Evolutionary conservation across 306 rosid species (phyloP), one percentile per base, ranked within the genome.

Genomic region (Vigna reflexopilosa): DNA sequence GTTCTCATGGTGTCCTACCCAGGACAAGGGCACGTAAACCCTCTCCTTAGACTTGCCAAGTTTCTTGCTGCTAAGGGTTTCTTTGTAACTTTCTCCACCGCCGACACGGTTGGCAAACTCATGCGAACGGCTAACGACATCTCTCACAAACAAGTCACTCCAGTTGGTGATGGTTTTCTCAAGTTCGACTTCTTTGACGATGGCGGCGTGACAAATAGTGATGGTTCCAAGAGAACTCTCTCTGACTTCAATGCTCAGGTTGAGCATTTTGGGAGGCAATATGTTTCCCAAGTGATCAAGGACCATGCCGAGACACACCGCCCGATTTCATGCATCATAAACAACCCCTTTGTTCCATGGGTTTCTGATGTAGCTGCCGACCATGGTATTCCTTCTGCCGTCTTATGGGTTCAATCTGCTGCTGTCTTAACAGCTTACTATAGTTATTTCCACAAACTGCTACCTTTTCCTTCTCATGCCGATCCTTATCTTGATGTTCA

Each of bases 11-110:
- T 92, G 9, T 90, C 91, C 0, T 90, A 75, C 75, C 89, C 94
- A 0, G 95, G 75, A 47, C 97, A 92, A 63, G 97, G 97, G n/a
- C 97, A 92, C 79, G 81, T 92, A 6, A 92, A 92, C 82, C 97
- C 97, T 30, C 69, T 89, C 1, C 89, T 92, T 1, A 75, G 97
- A 2, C 90, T 92, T 0, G 97, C 80, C 24, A 90, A 90, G 69
- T 85, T 75, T 9, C 84, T 92, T 0, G 93, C 97, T 17, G 57
- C 90, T n/a, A 90, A 84, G 80, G 97, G 97, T 11, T 58, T 83
- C 9, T 83, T 77, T 22, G 88, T 90, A 51, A 92, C 88, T 17
- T 87, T 92, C 75, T 11, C 79, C 12, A 82, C 94, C 32, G 32
- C 95, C 1, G 81, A 80, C 14, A 58, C 8, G 11, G 59, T 75